These are phyloP conservation scores for Passalora sequoiae DNA, from an alignment of 2,329 filamentous ascomycete species.

Conservation along the genomic window DNA sequence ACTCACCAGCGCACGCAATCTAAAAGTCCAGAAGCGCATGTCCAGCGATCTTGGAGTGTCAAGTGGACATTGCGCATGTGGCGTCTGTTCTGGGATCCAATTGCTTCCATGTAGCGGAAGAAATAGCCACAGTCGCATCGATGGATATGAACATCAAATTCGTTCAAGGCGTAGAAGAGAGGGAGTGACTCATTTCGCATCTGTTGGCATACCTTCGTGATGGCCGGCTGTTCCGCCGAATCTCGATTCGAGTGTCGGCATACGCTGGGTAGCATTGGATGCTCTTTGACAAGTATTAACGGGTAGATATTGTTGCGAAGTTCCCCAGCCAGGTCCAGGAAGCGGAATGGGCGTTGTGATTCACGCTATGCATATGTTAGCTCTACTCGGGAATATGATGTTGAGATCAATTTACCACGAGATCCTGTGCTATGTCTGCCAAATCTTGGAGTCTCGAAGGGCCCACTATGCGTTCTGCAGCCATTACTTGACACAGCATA, in stretches of 20 bases:
- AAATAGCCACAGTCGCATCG: constrained; percentile 2
- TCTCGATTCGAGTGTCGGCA: not conserved
- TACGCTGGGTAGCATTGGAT: not conserved
- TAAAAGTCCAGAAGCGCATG: not conserved
- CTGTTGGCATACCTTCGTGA: not conserved
- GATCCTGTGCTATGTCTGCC: too few relatives aligned
- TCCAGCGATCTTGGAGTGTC: not conserved
- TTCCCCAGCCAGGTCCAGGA: constrained; percentile 3
- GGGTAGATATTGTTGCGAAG: constrained; percentile 4
- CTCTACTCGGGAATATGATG: too few relatives aligned
- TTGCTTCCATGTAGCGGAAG: not conserved
- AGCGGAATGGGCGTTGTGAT: constrained; percentile 1
- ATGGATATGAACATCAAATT: constrained; percentile 1
- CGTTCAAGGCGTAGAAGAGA: constrained; percentile 2
- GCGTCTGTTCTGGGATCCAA: not conserved
- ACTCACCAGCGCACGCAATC: not conserved
- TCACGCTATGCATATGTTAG: too few relatives aligned
- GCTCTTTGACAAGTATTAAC: not conserved
- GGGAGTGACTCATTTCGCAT: not conserved
- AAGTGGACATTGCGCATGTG: not conserved
- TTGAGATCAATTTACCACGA: too few relatives aligned
- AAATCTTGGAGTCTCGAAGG: too few relatives aligned
- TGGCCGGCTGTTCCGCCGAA: not conserved
- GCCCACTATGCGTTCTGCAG: too few relatives aligned
- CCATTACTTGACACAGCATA: too few relatives aligned